Evolutionary conservation across 148 eudicot species (phyloP), one percentile per base, ranked within the genome.

Genomic region (Vaccinium vitisidaea): DNA sequence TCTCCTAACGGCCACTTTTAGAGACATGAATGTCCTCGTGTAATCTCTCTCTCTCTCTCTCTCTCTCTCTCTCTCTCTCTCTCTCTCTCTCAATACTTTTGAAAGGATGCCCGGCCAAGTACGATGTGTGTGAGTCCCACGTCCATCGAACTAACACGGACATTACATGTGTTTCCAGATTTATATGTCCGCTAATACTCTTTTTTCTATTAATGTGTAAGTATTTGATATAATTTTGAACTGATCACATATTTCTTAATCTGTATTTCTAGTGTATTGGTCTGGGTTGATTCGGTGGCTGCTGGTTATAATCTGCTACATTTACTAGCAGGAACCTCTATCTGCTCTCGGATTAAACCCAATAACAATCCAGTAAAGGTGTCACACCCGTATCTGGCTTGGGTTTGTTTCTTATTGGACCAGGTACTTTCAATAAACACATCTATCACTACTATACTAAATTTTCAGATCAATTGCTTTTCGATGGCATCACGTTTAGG

Each of bases 291-390:
- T 58, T 80, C 71, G 48, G 86, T 86, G 61, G 92, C 88, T 21
- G 95, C 94, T 36, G 90, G 85, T n/a, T 93, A 88, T 85, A 92
- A 83, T 80, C 79, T 93, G 23, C 54, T 90, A 69, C 93, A 86
- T 27, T 70, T 93, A 21, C 73, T 67, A 67, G 5, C 86, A 58
- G 86, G 87, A 82, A 69, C 91, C 71, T 86, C 71, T 80, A 27
- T 85, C 75, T 67, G 79, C 74, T 82, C 69, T 15, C 15, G 73
- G 27, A 83, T 67, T 5, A 46, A 69, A 27, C 67, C 46, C 39
- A 82, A 53, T 11, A 67, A 25, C 4, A 25, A 1, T 15, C 67
- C 74, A 8, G 54, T 58, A 32, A 32, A 32, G 19, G 76, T 8
- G 5, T 80, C 88, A 32, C 55, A 52, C 84, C 88, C 46, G 61